phyloP scores from a whole-genome alignment of 306 rosid species.

The Ormosia emarginata region DNA sequence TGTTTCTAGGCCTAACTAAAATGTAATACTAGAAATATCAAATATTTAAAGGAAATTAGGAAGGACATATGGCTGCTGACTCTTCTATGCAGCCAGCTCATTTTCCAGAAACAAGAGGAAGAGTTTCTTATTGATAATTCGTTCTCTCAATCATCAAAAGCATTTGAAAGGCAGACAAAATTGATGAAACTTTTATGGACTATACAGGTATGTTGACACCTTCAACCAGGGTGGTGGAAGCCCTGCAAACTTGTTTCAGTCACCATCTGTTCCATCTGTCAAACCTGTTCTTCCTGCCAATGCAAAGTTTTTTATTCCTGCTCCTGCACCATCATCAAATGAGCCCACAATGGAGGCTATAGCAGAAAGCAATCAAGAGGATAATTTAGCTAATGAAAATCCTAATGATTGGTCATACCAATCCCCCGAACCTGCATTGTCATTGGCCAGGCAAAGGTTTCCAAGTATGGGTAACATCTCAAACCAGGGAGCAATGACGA shows the following conservation, averaged over 20 bases:
- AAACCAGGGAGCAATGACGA: conserved; percentile 22
- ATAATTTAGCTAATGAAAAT: conserved; percentile 25
- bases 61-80: neutral
- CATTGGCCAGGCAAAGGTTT: conserved; percentile 45
- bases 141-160: neutral
- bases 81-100: neutral
- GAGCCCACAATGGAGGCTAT: conserved; percentile 57
- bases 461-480: conserved; percentile 64
- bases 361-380: conserved; percentile 54
- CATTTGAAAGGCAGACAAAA: conserved; percentile 3
- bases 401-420: conserved; percentile 45
- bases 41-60: neutral
- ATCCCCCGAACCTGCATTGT: conserved; percentile 25
- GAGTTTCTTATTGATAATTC: neutral
- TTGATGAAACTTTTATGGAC: conserved; percentile 13
- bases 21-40: neutral
- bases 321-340: conserved; percentile 44
- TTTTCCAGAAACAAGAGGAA: conserved; percentile 1
- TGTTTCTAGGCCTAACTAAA: conserved; percentile 16
- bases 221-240: conserved; percentile 81
- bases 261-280: conserved; percentile 58
- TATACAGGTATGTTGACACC: conserved; percentile 88
- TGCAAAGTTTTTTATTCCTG: conserved; percentile 80
- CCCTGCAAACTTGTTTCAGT: conserved; percentile 58
- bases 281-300: conserved; percentile 59